phyloP scores from a whole-genome alignment of 2,329 filamentous ascomycete genomes.

The Waltergamsia citrina region DNA sequence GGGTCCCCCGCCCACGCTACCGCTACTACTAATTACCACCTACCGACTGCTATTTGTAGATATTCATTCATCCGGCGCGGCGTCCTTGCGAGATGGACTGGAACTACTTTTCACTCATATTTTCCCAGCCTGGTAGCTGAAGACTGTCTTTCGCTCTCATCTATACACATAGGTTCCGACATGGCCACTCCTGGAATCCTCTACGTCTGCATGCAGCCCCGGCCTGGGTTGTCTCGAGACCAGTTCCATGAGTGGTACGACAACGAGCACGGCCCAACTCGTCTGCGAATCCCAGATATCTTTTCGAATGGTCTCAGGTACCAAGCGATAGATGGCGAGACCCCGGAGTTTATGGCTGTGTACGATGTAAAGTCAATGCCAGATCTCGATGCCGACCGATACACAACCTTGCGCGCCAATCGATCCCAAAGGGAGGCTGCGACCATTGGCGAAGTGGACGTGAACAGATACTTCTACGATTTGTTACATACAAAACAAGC shows the following conservation, averaged over 20 bases:
- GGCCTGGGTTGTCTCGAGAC: slow-evolving; percentile 49
- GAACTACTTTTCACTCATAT: too few relatives aligned
- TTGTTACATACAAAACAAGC: slow-evolving; percentile 46
- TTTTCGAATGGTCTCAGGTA: slow-evolving; percentile 73
- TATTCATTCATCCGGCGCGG: neutral
- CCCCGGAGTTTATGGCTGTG: slow-evolving; percentile 65
- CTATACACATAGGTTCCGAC: slow-evolving; percentile 4
- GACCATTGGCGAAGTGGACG: slow-evolving; percentile 47
- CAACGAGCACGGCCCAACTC: slow-evolving; percentile 80
- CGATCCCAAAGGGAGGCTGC: slow-evolving; percentile 42
- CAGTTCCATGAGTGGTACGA: slow-evolving; percentile 93
- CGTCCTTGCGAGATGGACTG: neutral
- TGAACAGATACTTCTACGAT: slow-evolving; percentile 65
- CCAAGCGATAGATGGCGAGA: slow-evolving; percentile 50
- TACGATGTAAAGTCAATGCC: slow-evolving; percentile 76
- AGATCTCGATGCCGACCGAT: slow-evolving; percentile 59
- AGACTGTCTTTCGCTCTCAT: too few relatives aligned
- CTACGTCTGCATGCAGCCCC: slow-evolving; percentile 80
- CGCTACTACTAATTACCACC: neutral
- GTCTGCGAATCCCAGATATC: slow-evolving; percentile 67
- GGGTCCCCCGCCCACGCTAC: neutral
- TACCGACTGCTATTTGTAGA: neutral
- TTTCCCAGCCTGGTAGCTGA: too few relatives aligned
- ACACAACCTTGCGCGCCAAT: slow-evolving; percentile 54
- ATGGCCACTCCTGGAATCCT: slow-evolving; percentile 56